These are phyloP conservation scores for Dichotomopilus funicola DNA, from an alignment of 2,329 filamentous ascomycete species.

Conservation along the genomic window DNA sequence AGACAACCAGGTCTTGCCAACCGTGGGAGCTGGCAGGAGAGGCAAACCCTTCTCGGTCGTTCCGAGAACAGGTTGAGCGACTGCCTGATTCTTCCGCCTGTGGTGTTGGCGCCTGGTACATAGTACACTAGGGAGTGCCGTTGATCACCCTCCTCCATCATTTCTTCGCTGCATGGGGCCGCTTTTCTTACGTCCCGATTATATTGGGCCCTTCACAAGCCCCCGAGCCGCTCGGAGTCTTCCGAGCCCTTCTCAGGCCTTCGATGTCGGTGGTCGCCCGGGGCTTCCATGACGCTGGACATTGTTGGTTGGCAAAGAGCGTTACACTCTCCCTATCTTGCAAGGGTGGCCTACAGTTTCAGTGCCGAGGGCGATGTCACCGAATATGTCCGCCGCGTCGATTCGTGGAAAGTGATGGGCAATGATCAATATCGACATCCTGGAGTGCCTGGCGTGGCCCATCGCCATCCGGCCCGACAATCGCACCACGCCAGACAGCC, in stretches of 20 bases:
- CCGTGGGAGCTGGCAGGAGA: too few species aligned
- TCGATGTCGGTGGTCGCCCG: too few species aligned
- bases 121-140: background rate
- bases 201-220: background rate
- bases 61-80: too few species aligned
- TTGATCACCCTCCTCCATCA: background rate
- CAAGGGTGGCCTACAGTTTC: background rate
- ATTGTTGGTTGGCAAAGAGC: background rate
- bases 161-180: background rate
- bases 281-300: too few species aligned
- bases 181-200: background rate
- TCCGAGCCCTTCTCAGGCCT: too few species aligned
- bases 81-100: too few species aligned
- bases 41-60: too few species aligned
- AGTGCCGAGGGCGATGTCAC: background rate
- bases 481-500: background rate
- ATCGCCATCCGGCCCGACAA: background rate
- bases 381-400: too few species aligned
- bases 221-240: background rate
- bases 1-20: too few species aligned
- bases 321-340: background rate
- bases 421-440: background rate
- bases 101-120: background rate
- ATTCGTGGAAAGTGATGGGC: too few species aligned
- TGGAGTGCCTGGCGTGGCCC: background rate